These are phyloP conservation scores for Fusarium zealandicum DNA, from an alignment of 2,329 filamentous ascomycete genomes.

Conservation along the genomic window DNA sequence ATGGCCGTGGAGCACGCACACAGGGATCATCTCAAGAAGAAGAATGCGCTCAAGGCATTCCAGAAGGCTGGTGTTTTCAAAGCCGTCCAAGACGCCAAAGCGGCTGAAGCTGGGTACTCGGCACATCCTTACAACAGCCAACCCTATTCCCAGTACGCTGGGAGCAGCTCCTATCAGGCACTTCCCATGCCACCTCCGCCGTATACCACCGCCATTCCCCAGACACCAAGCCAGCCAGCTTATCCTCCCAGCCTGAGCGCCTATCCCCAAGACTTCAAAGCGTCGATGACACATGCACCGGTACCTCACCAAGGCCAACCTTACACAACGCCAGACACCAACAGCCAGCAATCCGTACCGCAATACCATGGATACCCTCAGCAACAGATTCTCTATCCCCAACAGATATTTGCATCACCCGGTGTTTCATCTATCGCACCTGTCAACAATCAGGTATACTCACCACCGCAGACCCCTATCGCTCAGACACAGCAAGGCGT, in stretches of 20 bases:
- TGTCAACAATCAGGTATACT: not conserved
- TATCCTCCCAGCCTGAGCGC: slow-evolving; percentile 3
- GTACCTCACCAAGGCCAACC: not conserved
- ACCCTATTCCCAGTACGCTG: not conserved
- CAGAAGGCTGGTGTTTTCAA: slow-evolving; percentile 45
- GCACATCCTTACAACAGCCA: slow-evolving; percentile 28
- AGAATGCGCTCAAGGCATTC: slow-evolving; percentile 45
- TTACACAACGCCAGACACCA: not conserved
- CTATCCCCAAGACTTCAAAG: slow-evolving; percentile 19
- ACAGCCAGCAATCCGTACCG: not conserved
- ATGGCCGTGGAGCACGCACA: slow-evolving; percentile 48
- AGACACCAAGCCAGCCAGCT: not conserved
- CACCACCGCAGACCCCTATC: slow-evolving; percentile 4
- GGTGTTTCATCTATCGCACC: not conserved
- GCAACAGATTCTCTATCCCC: not conserved
- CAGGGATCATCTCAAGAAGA: slow-evolving; percentile 46
- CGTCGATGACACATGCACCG: not conserved
- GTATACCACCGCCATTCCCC: slow-evolving; percentile 11
- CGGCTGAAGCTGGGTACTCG: slow-evolving; percentile 37
- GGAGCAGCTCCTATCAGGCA: slow-evolving; percentile 6
- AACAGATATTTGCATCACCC: not conserved
- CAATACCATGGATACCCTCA: slow-evolving; percentile 12
- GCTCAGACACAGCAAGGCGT: not conserved
- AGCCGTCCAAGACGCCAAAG: slow-evolving; percentile 41
- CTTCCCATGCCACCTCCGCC: slow-evolving; percentile 24